Base-by-base conservation (phyloP, 768 basidiomycete species). In the Boletus patriciae region DNA sequence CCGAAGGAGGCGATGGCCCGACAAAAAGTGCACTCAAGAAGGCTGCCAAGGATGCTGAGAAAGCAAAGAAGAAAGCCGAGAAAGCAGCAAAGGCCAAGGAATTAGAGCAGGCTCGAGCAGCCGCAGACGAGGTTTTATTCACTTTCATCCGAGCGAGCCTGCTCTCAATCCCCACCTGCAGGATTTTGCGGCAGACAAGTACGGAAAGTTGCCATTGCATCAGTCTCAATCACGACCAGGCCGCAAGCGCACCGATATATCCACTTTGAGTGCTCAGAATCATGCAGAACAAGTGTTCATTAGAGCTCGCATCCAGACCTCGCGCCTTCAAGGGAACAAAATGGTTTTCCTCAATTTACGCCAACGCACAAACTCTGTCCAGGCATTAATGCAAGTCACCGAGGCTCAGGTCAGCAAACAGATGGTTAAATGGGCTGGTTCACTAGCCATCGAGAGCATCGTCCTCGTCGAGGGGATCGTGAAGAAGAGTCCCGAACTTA, bases 301-400 rank as follows among this genome's bases (percentile, higher is more conserved):
- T 58, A 90, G 96, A 62, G 94, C 94, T 13, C 85, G 97, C 53
- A 80, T 99, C 43, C 93, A 96, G 70, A 94, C 90, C 16, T 88
- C 90, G 27, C 87, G 97, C 52, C 89, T 91, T 0, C 92, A 97
- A 72, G 94, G 92, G 63, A 91, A 84, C 76, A 99, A 94, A 78
- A 94, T 98, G 85, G 90, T 91, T 50, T 99, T 99, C 76, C 75
- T 98, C 50, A 87, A 87, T 68, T 80, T 99, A 53, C 90, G 96
- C 57, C 96, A 99, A 72, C 83, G 90, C 63, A 87, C 82, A 15
- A 81, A 88, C 67, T 80, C 95, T 53, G 86, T 99, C 10, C 96
- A 98, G 70, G 94, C 90, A 36, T 76, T 98, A 40, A 77, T 96
- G 58, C 73, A 78, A 46, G 83, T 90, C 23, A 76, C 87, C 11